A percentile compares a stretch with the other conserved stretches of the same genome.
Conservation (phyloP, 208 protist genomes). For the Novymonas esmeraldas region DNA sequence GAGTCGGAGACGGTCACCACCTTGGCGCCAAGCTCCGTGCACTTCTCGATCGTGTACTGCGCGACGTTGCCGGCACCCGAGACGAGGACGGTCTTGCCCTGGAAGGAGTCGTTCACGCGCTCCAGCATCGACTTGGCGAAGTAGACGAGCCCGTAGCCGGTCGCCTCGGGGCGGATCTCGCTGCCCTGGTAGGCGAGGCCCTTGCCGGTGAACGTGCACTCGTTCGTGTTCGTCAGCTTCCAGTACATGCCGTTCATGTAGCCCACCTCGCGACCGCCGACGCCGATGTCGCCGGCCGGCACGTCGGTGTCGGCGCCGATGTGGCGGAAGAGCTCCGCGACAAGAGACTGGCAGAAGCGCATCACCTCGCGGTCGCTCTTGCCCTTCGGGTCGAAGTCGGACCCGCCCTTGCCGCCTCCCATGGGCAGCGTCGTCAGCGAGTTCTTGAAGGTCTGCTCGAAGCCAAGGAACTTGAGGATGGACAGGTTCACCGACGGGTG, state of each 20-base stretch:
- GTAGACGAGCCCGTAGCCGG: constrained; percentile 94
- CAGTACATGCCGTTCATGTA: constrained; percentile 94
- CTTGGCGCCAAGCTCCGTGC: constrained; percentile 82
- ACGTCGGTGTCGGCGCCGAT: constrained; percentile 94
- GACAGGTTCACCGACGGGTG: constrained; percentile 89
- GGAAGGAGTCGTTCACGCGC: constrained; percentile 43
- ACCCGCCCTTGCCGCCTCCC: constrained; percentile 94
- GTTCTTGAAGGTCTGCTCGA: constrained; percentile 97
- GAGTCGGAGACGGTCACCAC: constrained; percentile 89
- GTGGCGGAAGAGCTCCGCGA: constrained; percentile 87
- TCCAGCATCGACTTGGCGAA: constrained; percentile 87
- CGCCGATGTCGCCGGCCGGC: constrained; percentile 95
- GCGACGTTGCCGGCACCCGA: constrained; percentile 95
- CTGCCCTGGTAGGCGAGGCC: constrained; percentile 88
- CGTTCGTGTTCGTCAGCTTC: constrained; percentile 80
- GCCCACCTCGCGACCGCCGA: constrained; percentile 91
- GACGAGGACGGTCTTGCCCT: constrained; percentile 77
- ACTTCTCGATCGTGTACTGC: constrained; percentile 86
- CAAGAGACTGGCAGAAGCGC: constrained; percentile 94
- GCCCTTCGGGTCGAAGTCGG: constrained; percentile 95
- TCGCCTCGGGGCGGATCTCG: constrained; percentile 94
- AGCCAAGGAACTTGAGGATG: constrained; percentile 95
- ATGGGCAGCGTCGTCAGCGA: constrained; percentile 93
- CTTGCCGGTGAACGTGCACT: constrained; percentile 93
- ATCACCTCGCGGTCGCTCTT: constrained; percentile 93